Evolutionary conservation across 2,329 filamentous ascomycete genomes (phyloP), one percentile per base, ranked within the genome.

Genomic region (Colletotrichum gigasporum): DNA sequence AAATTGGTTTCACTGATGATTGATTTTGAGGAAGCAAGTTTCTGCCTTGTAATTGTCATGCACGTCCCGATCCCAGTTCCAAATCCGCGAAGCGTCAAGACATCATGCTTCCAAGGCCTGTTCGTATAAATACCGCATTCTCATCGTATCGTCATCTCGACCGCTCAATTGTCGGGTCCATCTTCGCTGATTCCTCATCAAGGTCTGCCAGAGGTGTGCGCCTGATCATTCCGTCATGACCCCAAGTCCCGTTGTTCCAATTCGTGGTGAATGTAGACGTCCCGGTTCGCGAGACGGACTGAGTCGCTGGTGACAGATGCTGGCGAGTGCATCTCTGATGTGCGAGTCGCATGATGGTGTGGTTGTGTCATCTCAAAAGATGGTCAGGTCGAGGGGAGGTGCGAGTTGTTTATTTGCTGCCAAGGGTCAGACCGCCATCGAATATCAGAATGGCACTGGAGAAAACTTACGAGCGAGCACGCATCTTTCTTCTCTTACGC

Each of bases 401-500:
- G 83, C 80, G 83, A 87, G 80, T 78, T 80, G 85, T 87, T 90
- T 90, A 90, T 84, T 90, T 90, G 82, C 88, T 90, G 75, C 39
- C 12, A 8, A 16, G 35, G 7, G 72, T 83, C 75, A 82, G 80
- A 11, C 7, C 18, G 20, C 22, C 2, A 9, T 35, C 12, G 28
- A 7, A 8, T 11, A 16, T 9, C n/a, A 56, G 20, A 22, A 5
- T 7, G 24, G 14, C 37, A 8, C 2, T 2, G 37, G 20, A 14
- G 14, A n/a, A 18, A 34, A 85, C 94, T 89, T 88, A 98, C 96
- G 90, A 94, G 87, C 96, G 87, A 78, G 95, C 96, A 83, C 96
- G 90, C 86, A 96, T 97, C 95, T 99, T 99, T 94, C 96, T 96
- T 87, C 96, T 94, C 94, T 99, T 99, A 82, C 94, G 91, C 92